Percentiles rank a stretch among this genome's conserved stretches.
phyloP scores from a whole-genome alignment of 2,329 filamentous ascomycete species.

The Davidsoniella eucalypti region DNA sequence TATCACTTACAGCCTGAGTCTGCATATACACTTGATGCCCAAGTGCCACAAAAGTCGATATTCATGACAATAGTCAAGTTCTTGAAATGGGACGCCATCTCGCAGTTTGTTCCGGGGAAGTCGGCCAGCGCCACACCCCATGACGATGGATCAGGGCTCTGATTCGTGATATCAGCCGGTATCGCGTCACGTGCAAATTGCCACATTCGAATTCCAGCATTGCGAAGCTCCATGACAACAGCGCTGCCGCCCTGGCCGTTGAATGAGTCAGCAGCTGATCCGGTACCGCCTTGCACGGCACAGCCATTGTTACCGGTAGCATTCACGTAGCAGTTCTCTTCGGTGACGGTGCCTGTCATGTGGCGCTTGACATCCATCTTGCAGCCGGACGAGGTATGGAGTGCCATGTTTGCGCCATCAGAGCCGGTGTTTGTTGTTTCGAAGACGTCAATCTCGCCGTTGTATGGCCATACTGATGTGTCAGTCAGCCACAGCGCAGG shows the following conservation, averaged over 20 bases:
- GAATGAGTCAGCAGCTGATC: conserved; percentile 33
- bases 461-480: conserved; percentile 40
- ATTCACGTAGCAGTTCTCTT: conserved; percentile 37
- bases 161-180: conserved; percentile 33
- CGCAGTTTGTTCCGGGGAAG: conserved; percentile 46
- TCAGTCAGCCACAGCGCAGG: conserved; percentile 51
- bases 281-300: conserved; percentile 27
- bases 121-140: conserved; percentile 50
- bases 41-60: conserved; percentile 46
- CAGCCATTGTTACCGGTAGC: conserved; percentile 29
- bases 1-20: conserved; percentile 27
- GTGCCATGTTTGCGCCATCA: conserved; percentile 40
- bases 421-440: conserved; percentile 39
- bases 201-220: conserved; percentile 46
- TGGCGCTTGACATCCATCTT: conserved; percentile 37
- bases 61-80: conserved; percentile 52
- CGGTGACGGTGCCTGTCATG: conserved; percentile 28
- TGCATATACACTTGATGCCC: conserved; percentile 31
- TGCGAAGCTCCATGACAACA: conserved; percentile 44
- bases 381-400: conserved; percentile 39
- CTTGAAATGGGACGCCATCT: conserved; percentile 40
- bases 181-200: conserved; percentile 34
- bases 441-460: conserved; percentile 50
- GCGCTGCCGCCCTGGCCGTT: conserved; percentile 40
- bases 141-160: conserved; percentile 39